phyloP scores from a whole-genome alignment of 2,329 filamentous ascomycete genomes.

The Cercospora janseana region DNA sequence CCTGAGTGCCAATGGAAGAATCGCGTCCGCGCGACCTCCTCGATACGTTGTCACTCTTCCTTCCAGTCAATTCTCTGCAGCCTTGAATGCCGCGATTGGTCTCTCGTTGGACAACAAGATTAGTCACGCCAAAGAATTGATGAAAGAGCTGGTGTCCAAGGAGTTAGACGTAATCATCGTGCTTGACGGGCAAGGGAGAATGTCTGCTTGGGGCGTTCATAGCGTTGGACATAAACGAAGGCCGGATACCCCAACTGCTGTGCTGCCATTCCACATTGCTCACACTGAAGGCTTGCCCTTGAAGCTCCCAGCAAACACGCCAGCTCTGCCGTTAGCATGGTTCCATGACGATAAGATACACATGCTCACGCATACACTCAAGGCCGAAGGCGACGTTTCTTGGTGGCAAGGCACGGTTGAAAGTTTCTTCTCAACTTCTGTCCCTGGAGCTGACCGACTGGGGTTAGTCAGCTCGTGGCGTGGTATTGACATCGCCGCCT shows the following conservation, averaged over 20 bases:
- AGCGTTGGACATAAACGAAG: slow-evolving; percentile 72
- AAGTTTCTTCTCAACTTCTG: slow-evolving; percentile 69
- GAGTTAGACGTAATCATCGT: slow-evolving; percentile 85
- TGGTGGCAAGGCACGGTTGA: slow-evolving; percentile 78
- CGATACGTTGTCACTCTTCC: slow-evolving; percentile 81
- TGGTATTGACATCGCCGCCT: slow-evolving; percentile 3
- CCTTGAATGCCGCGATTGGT: slow-evolving; percentile 57
- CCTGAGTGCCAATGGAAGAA: slow-evolving; percentile 50
- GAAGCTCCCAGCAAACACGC: slow-evolving; percentile 17
- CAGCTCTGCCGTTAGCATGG: slow-evolving; percentile 31
- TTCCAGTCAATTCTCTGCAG: slow-evolving; percentile 72
- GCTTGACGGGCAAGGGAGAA: slow-evolving; percentile 76
- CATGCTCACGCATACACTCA: slow-evolving; percentile 75
- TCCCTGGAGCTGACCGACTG: slow-evolving; percentile 27
- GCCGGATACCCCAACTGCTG: slow-evolving; percentile 37
- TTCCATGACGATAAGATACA: slow-evolving; percentile 33
- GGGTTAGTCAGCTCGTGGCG: slow-evolving; percentile 6
- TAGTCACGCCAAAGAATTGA: slow-evolving; percentile 73
- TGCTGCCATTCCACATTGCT: slow-evolving; percentile 80
- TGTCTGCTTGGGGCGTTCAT: slow-evolving; percentile 92
- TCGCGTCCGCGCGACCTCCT: slow-evolving; percentile 42
- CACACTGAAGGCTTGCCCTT: slow-evolving; percentile 62
- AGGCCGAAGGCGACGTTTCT: slow-evolving; percentile 70
- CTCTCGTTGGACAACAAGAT: slow-evolving; percentile 44
- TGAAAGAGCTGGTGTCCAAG: slow-evolving; percentile 81